Base-by-base conservation (phyloP, 2,329 filamentous ascomycete species). In the Nigrospora oryzae region DNA sequence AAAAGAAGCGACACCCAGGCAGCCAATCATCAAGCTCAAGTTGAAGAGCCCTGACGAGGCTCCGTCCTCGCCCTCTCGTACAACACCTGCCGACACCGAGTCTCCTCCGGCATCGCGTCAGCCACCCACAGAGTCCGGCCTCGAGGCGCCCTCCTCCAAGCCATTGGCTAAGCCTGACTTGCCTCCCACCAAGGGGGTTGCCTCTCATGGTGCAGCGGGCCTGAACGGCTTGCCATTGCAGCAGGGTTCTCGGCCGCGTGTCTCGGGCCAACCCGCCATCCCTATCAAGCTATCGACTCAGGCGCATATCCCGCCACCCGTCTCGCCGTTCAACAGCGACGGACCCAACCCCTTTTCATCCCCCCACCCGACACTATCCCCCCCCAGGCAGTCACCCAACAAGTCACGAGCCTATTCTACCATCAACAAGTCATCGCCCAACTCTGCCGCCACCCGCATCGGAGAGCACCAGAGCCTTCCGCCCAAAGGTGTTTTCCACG, bases 1-100 rank as follows among this genome's bases (percentile, higher is more conserved):
- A 73, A 84, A 80, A 52, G 66, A 56, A 53, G 78, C 79, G 35
- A 85, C 84, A 57, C 71, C 81, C 39, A 80, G 63, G n/a, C 60
- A 65, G 35, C 68, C 69, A 15, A 61, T 68, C 11, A 76, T 81
- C 56, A 78, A 76, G 55, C 59, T 81, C 46, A 81, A 77, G 57
- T 57, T 77, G 28, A 69, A 62, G 36, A 55, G 56, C 14, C 51
- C 54, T 11, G 42, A 23, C 30, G 54, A 55, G 35, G 46, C 47
- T 39, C 53, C 59, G 34, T 52, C 53, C 19, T 57, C 56, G 14
- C 49, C 53, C 10, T 36, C 56, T 36, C 40, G 48, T 11, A 44
- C 51, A 36, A 56, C 57, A 41, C 54, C 49, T 19, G 50, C 54
- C 15, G 49, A 51, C 42, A 53, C 53, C 14, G 46, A 51, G 34